Base-by-base conservation (phyloP, 73 alveolate species). In the Blepharisma japonicum region DNA sequence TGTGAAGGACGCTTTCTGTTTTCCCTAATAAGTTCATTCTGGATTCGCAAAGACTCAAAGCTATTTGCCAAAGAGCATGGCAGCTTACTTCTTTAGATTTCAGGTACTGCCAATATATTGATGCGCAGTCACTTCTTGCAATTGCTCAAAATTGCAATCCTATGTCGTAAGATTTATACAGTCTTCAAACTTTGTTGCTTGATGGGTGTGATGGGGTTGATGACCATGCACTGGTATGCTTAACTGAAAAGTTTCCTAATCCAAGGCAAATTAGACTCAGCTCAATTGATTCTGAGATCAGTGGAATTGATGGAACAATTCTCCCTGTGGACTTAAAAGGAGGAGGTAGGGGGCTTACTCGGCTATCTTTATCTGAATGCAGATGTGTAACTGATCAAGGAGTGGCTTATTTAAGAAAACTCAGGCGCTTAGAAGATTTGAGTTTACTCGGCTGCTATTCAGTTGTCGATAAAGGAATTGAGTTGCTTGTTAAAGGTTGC, bases 191-290 rank as follows among this genome's bases (percentile, higher is more conserved):
- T 61, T 81, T 86, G 0, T 77, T 82, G 51, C 71, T 86, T 3
- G 94, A 86, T 68, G 94, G 94, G 6, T 86, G 94, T 50, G 94
- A 86, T 27, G 80, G 56, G 20, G 54, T 86, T 9, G 81, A 77
- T 68, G 94, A 86, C 78, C 18, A 14, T 6, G 87, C 94, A 25
- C 47, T 86, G 68, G 21, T 54, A 4, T 9, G n/a, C 11, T 84
- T 81, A 3, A 47, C 74, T 11, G 68, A 72, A 7, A 71, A 49
- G 42, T 45, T 53, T 42, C 76, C 74, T 42, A 7, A 79, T 1
- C 25, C n/a, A 20, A 45, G 32, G 32, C 55, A 47, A 6, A 77
- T 42, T 6, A 45, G 55, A 7, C 11, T 50, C 55, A 14, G 9
- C 55, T 21, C 20, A 4, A 18, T 7, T 6, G 42, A 32, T 32